Base-by-base conservation (phyloP, 2,329 filamentous ascomycete species). In the Diaporthe vexans region DNA sequence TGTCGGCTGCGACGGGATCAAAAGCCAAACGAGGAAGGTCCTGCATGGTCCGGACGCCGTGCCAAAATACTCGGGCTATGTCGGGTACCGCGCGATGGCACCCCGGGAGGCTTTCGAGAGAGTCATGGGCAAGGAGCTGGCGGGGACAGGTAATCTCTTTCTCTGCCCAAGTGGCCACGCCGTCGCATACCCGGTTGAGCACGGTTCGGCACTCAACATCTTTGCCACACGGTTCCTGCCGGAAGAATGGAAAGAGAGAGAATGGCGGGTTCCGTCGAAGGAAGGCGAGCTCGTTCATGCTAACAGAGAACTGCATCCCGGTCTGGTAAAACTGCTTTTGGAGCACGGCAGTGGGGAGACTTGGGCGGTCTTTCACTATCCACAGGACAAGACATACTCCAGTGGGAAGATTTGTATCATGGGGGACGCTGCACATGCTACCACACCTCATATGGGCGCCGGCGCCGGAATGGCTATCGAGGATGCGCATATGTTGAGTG, bases 1-100 rank as follows among this genome's bases (percentile, higher is more conserved):
- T 17, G 73, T 80, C 46, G 79, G 78, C 7, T 79, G 78, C 37
- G 78, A 79, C 61, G 79, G 79, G n/a, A 78, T 77, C 73, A 71
- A 69, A n/a, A 75, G 73, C 58, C 35, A 48, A n/a, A 70, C 76
- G 2, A 67, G 75, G 11, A 71, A 58, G 29, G 70, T 74, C 67
- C 1, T 77, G 10, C 76, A 76, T 33, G 74, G 73, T 70, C n/a
- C 48, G 57, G 72, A 52, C 8, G 71, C 43, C 71, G 33, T 29
- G 26, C 70, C 75, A 1, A 21, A 46, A 17, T 79, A 76, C 46
- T 74, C 77, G 1, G 75, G 76, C 21, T 74, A 73, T 51, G 76
- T 75, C 24, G 61, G 70, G 15, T 78, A 77, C 61, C 75, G 76
- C 4, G 76, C 77, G 4, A 71, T 78, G 54, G 67, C 6, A 40